These are phyloP conservation scores for Phytophthora idaei DNA, from an alignment of 352 stramenopile genomes.

Conservation along the genomic window DNA sequence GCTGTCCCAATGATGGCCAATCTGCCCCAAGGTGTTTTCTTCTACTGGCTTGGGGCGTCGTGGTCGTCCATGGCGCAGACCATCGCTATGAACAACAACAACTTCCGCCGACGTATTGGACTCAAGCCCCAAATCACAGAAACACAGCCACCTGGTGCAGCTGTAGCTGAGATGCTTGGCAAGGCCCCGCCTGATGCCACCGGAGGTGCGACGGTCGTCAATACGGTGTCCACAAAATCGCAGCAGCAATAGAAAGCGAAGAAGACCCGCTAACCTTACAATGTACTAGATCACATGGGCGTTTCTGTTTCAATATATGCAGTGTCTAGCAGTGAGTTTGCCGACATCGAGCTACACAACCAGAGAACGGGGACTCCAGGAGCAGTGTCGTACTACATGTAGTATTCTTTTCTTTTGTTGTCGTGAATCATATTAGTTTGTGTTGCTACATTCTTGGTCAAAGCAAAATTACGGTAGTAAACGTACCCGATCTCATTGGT, in stretches of 20 bases:
- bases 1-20: conserved; percentile 55
- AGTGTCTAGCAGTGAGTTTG: not conserved
- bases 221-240: conserved; percentile 5
- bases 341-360: not conserved
- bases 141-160: conserved; percentile 21
- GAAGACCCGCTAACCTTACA: not conserved
- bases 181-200: conserved; percentile 15
- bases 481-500: too few species aligned
- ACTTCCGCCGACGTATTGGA: conserved; percentile 61
- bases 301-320: not conserved
- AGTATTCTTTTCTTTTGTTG: too few species aligned
- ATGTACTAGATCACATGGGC: too few species aligned
- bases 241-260: conserved; percentile 21
- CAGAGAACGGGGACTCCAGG: too few species aligned
- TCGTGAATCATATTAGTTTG: too few species aligned
- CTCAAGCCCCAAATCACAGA: conserved; percentile 50
- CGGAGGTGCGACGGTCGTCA: conserved; percentile 6
- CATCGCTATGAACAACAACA: conserved; percentile 67
- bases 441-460: too few species aligned
- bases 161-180: conserved; percentile 24
- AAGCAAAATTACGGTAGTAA: too few species aligned
- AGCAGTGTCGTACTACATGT: too few species aligned
- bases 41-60: conserved; percentile 80
- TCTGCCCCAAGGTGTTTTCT: conserved; percentile 79
- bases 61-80: conserved; percentile 73